phyloP scores from a whole-genome alignment of 2,329 filamentous ascomycete genomes.

The Cordyceps pruinosa region DNA sequence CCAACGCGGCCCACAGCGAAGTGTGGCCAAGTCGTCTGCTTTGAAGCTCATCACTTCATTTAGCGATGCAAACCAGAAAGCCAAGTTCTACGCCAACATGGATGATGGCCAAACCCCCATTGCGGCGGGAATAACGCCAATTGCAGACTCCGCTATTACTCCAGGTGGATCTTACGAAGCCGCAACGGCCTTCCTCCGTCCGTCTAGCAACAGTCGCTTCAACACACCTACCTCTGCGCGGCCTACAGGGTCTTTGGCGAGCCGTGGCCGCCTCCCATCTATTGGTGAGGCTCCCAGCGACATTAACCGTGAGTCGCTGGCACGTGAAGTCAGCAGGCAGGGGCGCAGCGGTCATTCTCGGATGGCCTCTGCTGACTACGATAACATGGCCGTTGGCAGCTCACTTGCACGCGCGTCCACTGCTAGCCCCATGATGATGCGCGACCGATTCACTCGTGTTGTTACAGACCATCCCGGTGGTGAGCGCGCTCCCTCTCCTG shows the following conservation, averaged over 20 bases:
- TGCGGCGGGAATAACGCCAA: conserved; percentile 78
- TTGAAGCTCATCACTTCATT: conserved; percentile 92
- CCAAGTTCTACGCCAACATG: conserved; percentile 53
- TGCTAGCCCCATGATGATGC: conserved; percentile 59
- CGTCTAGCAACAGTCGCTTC: conserved; percentile 59
- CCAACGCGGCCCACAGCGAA: conserved; percentile 50
- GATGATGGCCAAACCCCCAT: conserved; percentile 66
- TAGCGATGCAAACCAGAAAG: conserved; percentile 53
- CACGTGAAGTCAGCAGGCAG: conserved; percentile 13
- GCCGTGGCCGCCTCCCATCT: conserved; percentile 62
- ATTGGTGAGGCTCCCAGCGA: conserved; percentile 55
- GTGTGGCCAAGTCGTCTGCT: conserved; percentile 71
- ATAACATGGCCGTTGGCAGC: conserved; percentile 35
- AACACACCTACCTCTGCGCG: conserved; percentile 62
- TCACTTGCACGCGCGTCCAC: conserved; percentile 59
- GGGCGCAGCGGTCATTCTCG: conserved; percentile 25
- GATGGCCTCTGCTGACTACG: conserved; percentile 34
- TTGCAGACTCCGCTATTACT: conserved; percentile 62
- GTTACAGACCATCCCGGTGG: conserved; percentile 24
- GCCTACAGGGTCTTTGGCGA: conserved; percentile 44
- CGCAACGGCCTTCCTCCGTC: conserved; percentile 61
- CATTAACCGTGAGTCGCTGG: conserved; percentile 24
- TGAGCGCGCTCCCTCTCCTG: conserved; percentile 54
- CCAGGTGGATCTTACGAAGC: conserved; percentile 57
- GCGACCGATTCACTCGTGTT: conserved; percentile 34